phyloP scores from a whole-genome alignment of 2,329 filamentous ascomycete genomes.

The Fusarium decemcellulare region DNA sequence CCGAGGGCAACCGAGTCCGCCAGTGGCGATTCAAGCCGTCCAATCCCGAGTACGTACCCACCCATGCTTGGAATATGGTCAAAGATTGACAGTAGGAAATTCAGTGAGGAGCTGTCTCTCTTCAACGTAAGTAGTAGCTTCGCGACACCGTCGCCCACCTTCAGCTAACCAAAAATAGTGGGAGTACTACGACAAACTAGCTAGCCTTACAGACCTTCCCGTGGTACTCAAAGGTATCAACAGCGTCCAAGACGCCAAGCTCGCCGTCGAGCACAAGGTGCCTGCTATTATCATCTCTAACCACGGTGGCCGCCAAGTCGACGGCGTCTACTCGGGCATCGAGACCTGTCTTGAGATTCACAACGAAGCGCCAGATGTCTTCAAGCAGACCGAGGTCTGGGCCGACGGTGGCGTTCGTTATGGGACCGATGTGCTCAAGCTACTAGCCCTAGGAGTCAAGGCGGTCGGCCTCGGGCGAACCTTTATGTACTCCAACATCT shows the following conservation, averaged over 20 bases:
- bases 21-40: background rate
- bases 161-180: background rate
- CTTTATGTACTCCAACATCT: background rate
- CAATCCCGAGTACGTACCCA: background rate
- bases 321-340: background rate
- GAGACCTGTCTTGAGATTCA: background rate
- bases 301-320: background rate
- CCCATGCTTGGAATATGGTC: no score
- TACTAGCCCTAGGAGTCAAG: background rate
- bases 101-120: no score
- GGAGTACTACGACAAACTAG: background rate
- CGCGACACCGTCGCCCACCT: no score
- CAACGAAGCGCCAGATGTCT: background rate
- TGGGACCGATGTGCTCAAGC: background rate
- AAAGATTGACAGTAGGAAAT: no score
- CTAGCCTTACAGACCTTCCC: background rate
- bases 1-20: background rate
- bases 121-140: no score
- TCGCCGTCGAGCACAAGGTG: background rate
- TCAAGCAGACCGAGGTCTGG: background rate
- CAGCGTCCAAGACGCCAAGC: background rate
- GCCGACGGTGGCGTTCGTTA: background rate
- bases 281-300: conserved; percentile 1
- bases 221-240: background rate
- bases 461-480: background rate